Evolutionary conservation across 1,284 basidiomycete genomes (phyloP).

Genomic region (Malassezia caprae): DNA sequence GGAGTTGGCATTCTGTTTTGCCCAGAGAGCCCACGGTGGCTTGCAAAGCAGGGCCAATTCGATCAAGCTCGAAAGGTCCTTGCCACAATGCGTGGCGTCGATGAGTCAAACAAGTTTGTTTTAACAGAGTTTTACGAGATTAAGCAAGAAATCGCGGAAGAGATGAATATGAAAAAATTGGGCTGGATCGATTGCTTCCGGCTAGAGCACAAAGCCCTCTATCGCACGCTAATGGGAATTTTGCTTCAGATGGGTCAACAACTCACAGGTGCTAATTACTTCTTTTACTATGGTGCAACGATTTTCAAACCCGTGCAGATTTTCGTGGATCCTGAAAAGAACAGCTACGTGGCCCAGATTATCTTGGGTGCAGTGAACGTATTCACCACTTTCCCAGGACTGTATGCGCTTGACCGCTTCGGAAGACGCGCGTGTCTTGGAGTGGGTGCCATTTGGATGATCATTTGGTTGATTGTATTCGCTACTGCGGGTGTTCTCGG

Average conservation of each 20-base stretch:
- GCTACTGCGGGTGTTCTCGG: constrained; percentile 63
- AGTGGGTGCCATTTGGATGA: constrained; percentile 55
- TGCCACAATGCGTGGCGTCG: constrained; percentile 57
- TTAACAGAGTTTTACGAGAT: constrained; percentile 41
- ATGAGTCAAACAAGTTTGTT: constrained; percentile 35
- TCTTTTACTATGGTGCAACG: constrained; percentile 53
- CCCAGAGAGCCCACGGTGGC: constrained; percentile 66
- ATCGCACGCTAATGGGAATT: constrained; percentile 53
- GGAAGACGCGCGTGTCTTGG: constrained; percentile 55
- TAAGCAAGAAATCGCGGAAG: constrained; percentile 27
- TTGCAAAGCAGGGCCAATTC: constrained; percentile 53
- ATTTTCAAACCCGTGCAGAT: constrained; percentile 60
- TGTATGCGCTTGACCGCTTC: constrained; percentile 56
- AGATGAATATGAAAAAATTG: constrained; percentile 19
- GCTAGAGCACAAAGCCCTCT: constrained; percentile 31
- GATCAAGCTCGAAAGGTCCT: constrained; percentile 54
- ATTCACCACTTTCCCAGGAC: constrained; percentile 55
- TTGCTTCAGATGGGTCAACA: constrained; percentile 64
- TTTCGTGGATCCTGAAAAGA: constrained; percentile 45
- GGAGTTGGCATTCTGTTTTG: constrained; percentile 62
- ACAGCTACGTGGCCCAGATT: constrained; percentile 58
- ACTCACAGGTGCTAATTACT: constrained; percentile 59
- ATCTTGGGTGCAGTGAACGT: constrained; percentile 58
- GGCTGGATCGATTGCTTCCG: constrained; percentile 43
- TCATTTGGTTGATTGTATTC: constrained; percentile 66